Base-by-base conservation (phyloP, 805 yeast genomes). In the Candida ulmi region DNA sequence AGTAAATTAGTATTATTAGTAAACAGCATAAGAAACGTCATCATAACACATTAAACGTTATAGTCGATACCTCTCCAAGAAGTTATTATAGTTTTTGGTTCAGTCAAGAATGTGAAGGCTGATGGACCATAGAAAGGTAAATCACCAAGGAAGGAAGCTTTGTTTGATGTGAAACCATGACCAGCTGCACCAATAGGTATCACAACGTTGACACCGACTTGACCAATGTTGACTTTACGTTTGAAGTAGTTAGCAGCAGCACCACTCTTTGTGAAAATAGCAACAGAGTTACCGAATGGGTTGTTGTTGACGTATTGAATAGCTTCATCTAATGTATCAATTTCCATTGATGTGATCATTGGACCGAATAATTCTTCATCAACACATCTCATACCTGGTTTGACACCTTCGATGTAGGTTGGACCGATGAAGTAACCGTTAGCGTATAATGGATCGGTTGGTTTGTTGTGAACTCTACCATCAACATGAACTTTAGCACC, bases 161-260 rank as follows among this genome's bases (percentile, higher is more conserved):
- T 80, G 65, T 78, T 78, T 17, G 90, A 88, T 13, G 91, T 83
- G 70, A 83, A 83, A 11, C 87, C 80, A 62, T 83, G 82, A 81
- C 82, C 79, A 41, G 90, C 90, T 58, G 82, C 70, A 42, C 90
- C 90, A 29, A 83, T 88, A 15, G 91, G 91, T 41, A 83, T 80
- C 17, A 87, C 86, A 25, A 82, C 86, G 58, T 83, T 83, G 49
- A 83, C 66, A 47, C 91, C 91, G 36, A 83, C 85, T 64, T 83
- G 90, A 36, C 87, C 87, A 46, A 81, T 76, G 51, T 80, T 83
- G 51, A 83, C 74, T 43, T 72, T 68, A 63, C 70, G 76, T 60
- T 72, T 76, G 66, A 83, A 83, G 56, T 74, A 74, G 60, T 80
- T 81, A 13, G 85, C 84, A 25, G 76, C 72, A 18, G 83, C 68